Evolutionary conservation across 1,284 basidiomycete species (phyloP).

Genomic region (Inonotus hispidus): DNA sequence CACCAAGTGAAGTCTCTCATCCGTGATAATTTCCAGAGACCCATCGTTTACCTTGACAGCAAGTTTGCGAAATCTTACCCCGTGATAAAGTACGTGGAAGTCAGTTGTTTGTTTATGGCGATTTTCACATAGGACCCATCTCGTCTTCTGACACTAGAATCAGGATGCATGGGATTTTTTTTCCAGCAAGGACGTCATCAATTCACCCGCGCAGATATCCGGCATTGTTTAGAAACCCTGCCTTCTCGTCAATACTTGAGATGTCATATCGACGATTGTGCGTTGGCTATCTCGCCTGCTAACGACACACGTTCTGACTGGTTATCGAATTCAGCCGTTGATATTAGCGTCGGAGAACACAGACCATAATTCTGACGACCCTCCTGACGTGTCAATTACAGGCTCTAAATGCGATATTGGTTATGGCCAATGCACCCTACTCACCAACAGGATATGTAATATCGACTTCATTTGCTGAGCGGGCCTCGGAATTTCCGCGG

Average conservation of each 20-base stretch:
- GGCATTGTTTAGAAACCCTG: conserved; percentile 31
- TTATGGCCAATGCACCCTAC: too few species aligned
- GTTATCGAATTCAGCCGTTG: too few species aligned
- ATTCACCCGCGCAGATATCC: conserved; percentile 35
- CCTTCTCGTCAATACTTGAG: conserved; percentile 27
- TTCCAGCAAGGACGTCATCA: too few species aligned
- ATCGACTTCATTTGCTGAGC: too few species aligned
- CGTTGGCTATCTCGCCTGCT: background rate
- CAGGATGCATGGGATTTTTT: conserved; percentile 45
- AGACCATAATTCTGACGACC: too few species aligned
- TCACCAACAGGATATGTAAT: too few species aligned
- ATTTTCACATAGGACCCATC: conserved; percentile 4
- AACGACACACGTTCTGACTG: background rate
- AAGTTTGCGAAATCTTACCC: conserved; percentile 35
- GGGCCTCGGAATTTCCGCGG: too few species aligned
- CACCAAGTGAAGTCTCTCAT: too few species aligned
- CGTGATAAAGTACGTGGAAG: conserved; percentile 30
- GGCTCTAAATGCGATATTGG: too few species aligned
- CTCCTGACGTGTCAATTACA: too few species aligned
- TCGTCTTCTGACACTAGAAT: conserved; percentile 32
- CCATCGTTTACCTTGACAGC: conserved; percentile 35
- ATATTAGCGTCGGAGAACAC: too few species aligned
- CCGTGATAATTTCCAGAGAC: conserved; percentile 19
- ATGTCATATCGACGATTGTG: conserved; percentile 19
- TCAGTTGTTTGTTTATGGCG: conserved; percentile 22